These are phyloP conservation scores for Xylaria sp. DNA, from an alignment of 2,329 filamentous ascomycete genomes.

Conservation along the genomic window DNA sequence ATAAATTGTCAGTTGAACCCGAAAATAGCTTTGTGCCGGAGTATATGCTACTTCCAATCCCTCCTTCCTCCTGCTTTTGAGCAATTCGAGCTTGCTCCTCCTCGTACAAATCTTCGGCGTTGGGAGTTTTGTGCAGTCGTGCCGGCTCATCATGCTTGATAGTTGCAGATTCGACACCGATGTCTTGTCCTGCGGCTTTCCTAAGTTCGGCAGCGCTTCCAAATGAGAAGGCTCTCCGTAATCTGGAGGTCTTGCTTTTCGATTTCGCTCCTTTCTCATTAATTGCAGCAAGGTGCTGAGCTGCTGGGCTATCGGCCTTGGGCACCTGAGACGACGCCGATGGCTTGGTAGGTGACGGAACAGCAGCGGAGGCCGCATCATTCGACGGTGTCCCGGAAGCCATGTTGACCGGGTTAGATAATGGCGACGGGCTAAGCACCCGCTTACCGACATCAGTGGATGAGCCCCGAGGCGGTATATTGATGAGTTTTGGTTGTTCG, in stretches of 20 bases:
- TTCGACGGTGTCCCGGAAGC: slow-evolving; percentile 62
- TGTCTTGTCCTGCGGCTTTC: slow-evolving; percentile 74
- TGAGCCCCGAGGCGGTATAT: slow-evolving; percentile 70
- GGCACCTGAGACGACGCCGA: slow-evolving; percentile 45
- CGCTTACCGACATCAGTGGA: slow-evolving; percentile 74
- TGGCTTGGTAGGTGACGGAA: slow-evolving; percentile 49
- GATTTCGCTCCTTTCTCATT: slow-evolving; percentile 81
- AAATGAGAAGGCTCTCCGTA: slow-evolving; percentile 94
- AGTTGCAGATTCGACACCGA: slow-evolving; percentile 45
- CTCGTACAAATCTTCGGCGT: slow-evolving; percentile 73
- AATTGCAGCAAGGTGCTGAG: slow-evolving; percentile 86
- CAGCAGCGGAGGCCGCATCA: slow-evolving; percentile 51
- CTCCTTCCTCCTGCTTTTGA: slow-evolving; percentile 88
- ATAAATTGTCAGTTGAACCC: slow-evolving; percentile 93
- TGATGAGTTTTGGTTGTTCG: slow-evolving; percentile 66
- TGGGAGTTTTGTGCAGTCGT: slow-evolving; percentile 74
- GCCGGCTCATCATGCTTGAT: slow-evolving; percentile 55
- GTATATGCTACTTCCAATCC: slow-evolving; percentile 94
- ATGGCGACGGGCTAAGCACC: slow-evolving; percentile 73
- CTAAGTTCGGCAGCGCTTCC: slow-evolving; percentile 92
- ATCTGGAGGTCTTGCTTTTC: slow-evolving; percentile 85
- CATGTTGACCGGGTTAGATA: slow-evolving; percentile 77
- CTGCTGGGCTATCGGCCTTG: slow-evolving; percentile 73
- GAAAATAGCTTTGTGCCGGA: slow-evolving; percentile 85
- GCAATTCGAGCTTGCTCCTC: slow-evolving; percentile 92